phyloP scores from a whole-genome alignment of 257 asterid genomes.

The Plantago major region DNA sequence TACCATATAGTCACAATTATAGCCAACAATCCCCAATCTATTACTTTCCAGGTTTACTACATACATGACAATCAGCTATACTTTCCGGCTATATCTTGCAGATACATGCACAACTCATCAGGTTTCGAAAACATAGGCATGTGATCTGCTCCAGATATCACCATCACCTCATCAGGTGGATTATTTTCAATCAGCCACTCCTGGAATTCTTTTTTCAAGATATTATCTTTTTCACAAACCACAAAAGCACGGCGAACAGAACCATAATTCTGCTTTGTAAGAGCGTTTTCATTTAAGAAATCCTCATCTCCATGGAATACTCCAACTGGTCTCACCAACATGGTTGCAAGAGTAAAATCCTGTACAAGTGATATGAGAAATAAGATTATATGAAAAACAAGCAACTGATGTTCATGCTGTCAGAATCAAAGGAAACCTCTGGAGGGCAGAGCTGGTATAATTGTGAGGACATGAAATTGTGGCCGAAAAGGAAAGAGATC shows the following conservation, averaged over 20 bases:
- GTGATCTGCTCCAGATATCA: conserved; percentile 35
- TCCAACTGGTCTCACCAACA: conserved; percentile 30
- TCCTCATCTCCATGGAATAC: conserved; percentile 1
- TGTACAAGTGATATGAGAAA: background rate
- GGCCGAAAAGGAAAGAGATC: conserved; percentile 29
- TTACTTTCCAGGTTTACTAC: too few species aligned
- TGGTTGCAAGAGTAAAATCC: conserved; percentile 38
- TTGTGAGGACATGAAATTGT: conserved; percentile 26
- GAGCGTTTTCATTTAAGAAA: background rate
- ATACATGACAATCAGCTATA: background rate
- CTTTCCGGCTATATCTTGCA: conserved; percentile 20
- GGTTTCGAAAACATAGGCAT: conserved; percentile 44
- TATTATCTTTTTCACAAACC: conserved; percentile 26
- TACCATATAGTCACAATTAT: too few species aligned
- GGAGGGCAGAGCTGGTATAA: conserved; percentile 40
- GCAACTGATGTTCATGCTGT: background rate
- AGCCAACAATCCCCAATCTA: background rate
- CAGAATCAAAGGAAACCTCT: conserved; percentile 22
- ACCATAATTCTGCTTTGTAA: conserved; percentile 31
- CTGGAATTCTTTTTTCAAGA: conserved; percentile 18
- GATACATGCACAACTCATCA: conserved; percentile 24
- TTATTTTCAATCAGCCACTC: conserved; percentile 34
- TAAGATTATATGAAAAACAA: background rate
- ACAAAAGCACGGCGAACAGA: conserved; percentile 33
- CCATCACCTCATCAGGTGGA: conserved; percentile 32